Evolutionary conservation across 2,329 filamentous ascomycete genomes (phyloP).

Genomic region (Ceratocystis huliohia): DNA sequence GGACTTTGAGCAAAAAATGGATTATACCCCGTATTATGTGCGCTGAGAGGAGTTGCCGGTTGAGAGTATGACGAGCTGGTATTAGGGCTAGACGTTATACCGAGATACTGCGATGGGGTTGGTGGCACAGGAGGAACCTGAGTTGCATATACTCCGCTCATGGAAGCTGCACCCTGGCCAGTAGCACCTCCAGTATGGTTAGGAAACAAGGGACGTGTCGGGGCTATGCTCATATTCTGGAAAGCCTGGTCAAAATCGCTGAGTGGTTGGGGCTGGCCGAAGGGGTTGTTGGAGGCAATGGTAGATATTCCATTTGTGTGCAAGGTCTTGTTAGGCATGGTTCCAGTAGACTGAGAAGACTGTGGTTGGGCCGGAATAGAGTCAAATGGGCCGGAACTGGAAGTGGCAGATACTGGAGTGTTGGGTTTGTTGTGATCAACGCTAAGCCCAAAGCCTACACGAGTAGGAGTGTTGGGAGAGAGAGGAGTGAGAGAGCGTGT

Average conservation of each 20-base stretch:
- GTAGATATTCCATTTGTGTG: constrained; percentile 30
- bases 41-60: constrained; percentile 13
- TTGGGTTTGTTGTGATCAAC: constrained; percentile 23
- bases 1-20: constrained; percentile 15
- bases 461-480: constrained; percentile 28
- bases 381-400: constrained; percentile 57
- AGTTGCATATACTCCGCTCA: constrained; percentile 22
- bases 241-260: constrained; percentile 53
- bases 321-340: constrained; percentile 44
- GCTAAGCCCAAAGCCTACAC: constrained; percentile 28
- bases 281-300: constrained; percentile 51
- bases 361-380: constrained; percentile 43
- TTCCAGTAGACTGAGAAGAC: constrained; percentile 53
- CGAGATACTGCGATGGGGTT: constrained; percentile 40
- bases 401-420: constrained; percentile 32
- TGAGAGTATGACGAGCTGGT: constrained; percentile 19
- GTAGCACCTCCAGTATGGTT: constrained; percentile 57
- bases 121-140: constrained; percentile 57
- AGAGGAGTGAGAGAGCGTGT: constrained; percentile 45
- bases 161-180: constrained; percentile 28
- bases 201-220: constrained; percentile 53
- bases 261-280: constrained; percentile 40
- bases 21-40: constrained; percentile 19
- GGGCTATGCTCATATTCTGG: constrained; percentile 26
- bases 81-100: constrained; percentile 23